Conservation (phyloP, 768 basidiomycete genomes). For the Pisolithus sp. region DNA sequence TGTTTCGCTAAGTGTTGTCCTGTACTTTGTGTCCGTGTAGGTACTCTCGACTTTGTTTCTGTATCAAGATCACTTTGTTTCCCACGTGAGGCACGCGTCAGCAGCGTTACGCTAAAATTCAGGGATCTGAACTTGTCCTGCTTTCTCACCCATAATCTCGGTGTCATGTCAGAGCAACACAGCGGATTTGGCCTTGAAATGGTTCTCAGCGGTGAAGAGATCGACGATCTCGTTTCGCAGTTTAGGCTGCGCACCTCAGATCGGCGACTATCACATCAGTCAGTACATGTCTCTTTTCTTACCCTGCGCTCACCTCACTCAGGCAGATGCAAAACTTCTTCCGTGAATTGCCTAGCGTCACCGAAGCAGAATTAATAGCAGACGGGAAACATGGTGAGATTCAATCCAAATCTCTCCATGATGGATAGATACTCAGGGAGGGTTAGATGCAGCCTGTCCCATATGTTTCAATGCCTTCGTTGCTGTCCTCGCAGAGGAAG, state of each 20-base stretch:
- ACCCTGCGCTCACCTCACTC: conserved; percentile 6
- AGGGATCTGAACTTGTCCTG: too few relatives aligned
- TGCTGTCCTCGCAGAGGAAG: conserved; percentile 69
- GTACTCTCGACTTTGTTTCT: conserved; percentile 11
- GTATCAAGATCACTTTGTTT: conserved; percentile 6
- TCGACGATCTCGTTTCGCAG: conserved; percentile 26
- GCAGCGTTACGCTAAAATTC: too few relatives aligned
- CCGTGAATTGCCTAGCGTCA: conserved; percentile 40
- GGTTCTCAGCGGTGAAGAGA: conserved; percentile 20
- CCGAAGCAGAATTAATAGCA: conserved; percentile 42
- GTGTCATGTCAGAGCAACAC: conserved; percentile 18
- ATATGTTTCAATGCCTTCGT: conserved; percentile 69
- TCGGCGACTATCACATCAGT: conserved; percentile 24
- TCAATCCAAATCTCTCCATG: not conserved
- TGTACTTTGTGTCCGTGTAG: too few relatives aligned
- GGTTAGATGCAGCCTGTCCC: conserved; percentile 61
- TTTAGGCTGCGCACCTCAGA: conserved; percentile 19
- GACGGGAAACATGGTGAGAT: conserved; percentile 42
- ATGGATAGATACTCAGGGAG: conserved; percentile 1
- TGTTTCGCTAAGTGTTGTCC: conserved; percentile 23
- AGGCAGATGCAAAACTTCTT: conserved; percentile 37
- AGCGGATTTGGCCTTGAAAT: conserved; percentile 5
- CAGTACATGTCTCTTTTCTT: conserved; percentile 1
- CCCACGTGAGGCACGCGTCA: conserved; percentile 21
- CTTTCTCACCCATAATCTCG: not conserved